Base-by-base conservation (phyloP, 2,329 filamentous ascomycete genomes). In the Botryotinia globosa region DNA sequence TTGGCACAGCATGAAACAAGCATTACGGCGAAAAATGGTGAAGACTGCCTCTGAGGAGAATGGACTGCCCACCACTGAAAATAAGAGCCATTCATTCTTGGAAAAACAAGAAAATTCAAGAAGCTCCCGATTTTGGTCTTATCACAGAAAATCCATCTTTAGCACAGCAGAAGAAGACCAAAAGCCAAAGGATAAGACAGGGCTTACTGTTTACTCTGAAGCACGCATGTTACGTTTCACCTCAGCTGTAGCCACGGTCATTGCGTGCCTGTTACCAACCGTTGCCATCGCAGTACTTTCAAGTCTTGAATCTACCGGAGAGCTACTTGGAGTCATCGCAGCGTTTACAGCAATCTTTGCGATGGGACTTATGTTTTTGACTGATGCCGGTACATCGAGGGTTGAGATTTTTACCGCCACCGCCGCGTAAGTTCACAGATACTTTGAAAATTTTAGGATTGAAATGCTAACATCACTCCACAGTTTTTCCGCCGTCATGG, bases 391-490 rank as follows among this genome's bases (percentile, higher is more conserved):
- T n/a, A 74, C 71, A 14, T 73, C 75, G 3, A 72, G 76, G 56
- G 72, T 75, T 8, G 73, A 78, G 14, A 77, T 77, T 16, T 78
- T 77, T 39, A 76, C 74, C 42, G 77, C 77, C 44, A 78, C 77
- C 34, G 75, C 77, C 34, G 76, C 75, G 76, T 78, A 74, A 77
- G 77, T 76, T 25, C 25, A n/a, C 22, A 1, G 5, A 48, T 20
- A 64, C n/a, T 18, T 29, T 14, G 14, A 1, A 9, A 14, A 25
- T 42, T 4, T 12, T 3, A 1, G 25, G 34, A 22, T 16, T 54
- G 4, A 14, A 37, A 51, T 32, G 45, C 69, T 75, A 72, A 72
- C 29, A 20, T 54, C 3, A 37, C 6, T 5, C 4, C 25, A 7
- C 44, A 77, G 75, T 3, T 77, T 77, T 66, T 75, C 75, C 16